Evolutionary conservation across 2,329 filamentous ascomycete genomes (phyloP).

Genomic region (Aspergillus persii): DNA sequence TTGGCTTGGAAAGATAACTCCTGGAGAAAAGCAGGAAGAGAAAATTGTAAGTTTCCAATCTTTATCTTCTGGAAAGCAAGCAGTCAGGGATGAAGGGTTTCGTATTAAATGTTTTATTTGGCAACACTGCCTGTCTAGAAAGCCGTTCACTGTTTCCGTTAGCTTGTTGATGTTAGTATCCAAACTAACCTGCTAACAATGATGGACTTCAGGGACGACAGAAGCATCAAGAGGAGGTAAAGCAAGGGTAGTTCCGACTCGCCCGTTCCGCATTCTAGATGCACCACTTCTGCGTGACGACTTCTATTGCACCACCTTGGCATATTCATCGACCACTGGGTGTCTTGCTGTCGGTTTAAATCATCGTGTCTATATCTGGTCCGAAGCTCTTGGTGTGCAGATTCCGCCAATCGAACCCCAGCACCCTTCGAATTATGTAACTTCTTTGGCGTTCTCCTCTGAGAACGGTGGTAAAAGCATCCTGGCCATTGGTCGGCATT

Average conservation of each 20-base stretch:
- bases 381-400: conserved; percentile 67
- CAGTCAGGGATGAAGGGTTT: background rate
- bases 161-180: background rate
- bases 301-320: conserved; percentile 89
- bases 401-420: conserved; percentile 56
- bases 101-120: background rate
- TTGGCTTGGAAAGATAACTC: conserved; percentile 41
- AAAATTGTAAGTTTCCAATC: conserved; percentile 31
- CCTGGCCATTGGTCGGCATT: conserved; percentile 77
- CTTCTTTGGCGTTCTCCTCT: conserved; percentile 88
- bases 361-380: conserved; percentile 82
- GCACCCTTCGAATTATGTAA: conserved; percentile 59
- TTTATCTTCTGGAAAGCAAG: background rate
- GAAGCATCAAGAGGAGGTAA: conserved; percentile 13
- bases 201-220: conserved; percentile 23
- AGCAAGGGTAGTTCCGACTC: conserved; percentile 58
- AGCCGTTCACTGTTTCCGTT: background rate
- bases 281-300: conserved; percentile 88
- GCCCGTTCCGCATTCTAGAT: conserved; percentile 85
- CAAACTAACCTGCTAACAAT: conserved; percentile 11
- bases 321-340: conserved; percentile 72
- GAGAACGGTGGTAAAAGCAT: conserved; percentile 71
- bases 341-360: conserved; percentile 82
- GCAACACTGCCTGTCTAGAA: background rate
- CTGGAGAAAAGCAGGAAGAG: conserved; percentile 35